phyloP scores from a whole-genome alignment of 108 stramenopile species.

The Nitzschia putrida region DNA sequence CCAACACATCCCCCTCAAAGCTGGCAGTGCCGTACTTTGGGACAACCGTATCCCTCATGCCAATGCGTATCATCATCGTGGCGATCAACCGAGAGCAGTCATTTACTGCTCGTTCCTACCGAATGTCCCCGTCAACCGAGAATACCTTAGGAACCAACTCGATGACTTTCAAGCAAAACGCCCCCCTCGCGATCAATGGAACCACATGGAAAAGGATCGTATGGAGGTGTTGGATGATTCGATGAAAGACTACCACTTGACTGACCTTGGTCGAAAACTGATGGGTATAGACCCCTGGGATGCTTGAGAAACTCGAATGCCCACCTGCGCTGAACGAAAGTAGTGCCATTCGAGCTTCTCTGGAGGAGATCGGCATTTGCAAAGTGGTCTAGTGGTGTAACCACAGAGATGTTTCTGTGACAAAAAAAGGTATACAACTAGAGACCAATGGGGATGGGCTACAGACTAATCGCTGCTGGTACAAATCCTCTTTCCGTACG shows the following conservation, averaged over 20 bases:
- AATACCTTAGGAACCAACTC: conserved; percentile 73
- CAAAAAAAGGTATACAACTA: too few relatives aligned
- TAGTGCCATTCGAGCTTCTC: too few relatives aligned
- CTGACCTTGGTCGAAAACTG: conserved; percentile 33
- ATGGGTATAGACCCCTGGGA: conserved; percentile 47
- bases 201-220: conserved; percentile 25
- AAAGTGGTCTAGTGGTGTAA: too few relatives aligned
- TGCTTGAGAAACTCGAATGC: not conserved
- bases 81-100: conserved; percentile 65
- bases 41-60: conserved; percentile 92
- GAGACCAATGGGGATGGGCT: too few relatives aligned
- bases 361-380: too few relatives aligned
- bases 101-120: conserved; percentile 90
- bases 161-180: conserved; percentile 34
- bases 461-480: too few relatives aligned
- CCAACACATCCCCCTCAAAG: conserved; percentile 73
- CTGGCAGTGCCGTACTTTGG: conserved; percentile 88
- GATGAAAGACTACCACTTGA: conserved; percentile 4
- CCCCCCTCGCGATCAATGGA: conserved; percentile 68
- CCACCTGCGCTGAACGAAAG: not conserved
- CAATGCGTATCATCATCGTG: conserved; percentile 77
- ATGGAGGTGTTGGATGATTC: not conserved
- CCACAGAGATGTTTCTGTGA: too few relatives aligned
- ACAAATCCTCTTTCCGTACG: too few relatives aligned
- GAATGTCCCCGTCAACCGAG: conserved; percentile 71